phyloP scores from a whole-genome alignment of 1,284 basidiomycete species.

The Leccinum fuscescens region DNA sequence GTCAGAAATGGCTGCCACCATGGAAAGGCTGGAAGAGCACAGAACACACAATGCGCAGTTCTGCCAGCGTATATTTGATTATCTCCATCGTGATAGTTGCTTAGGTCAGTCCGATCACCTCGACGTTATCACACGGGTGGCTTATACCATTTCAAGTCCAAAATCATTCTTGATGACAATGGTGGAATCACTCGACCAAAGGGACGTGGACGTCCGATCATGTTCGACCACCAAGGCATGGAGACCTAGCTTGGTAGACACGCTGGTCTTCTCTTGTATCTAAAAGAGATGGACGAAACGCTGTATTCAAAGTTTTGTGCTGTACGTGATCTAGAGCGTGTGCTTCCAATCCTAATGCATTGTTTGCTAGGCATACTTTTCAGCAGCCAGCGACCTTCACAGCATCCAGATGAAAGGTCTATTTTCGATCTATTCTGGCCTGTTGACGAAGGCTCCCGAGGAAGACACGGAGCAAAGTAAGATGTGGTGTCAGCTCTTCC shows the following conservation, averaged over 20 bases:
- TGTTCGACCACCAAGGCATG: conserved; percentile 68
- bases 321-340: conserved; percentile 47
- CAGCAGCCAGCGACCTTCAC: conserved; percentile 31
- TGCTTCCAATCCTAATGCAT: conserved; percentile 3
- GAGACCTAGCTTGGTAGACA: conserved; percentile 86
- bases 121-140: background rate
- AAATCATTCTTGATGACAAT: conserved; percentile 62
- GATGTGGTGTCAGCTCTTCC: conserved; percentile 15
- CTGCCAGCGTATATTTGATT: conserved; percentile 88
- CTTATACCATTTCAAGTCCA: conserved; percentile 45
- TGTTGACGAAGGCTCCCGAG: conserved; percentile 56
- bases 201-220: conserved; percentile 44
- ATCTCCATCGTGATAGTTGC: conserved; percentile 90
- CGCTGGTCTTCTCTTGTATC: conserved; percentile 86
- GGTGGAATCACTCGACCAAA: conserved; percentile 50
- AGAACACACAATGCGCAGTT: conserved; percentile 85
- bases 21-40: conserved; percentile 90
- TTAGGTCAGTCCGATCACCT: conserved; percentile 49
- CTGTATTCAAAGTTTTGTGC: conserved; percentile 84
- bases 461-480: conserved; percentile 71
- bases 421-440: conserved; percentile 53
- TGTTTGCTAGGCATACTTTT: conserved; percentile 76
- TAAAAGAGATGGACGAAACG: conserved; percentile 92
- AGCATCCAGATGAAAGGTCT: conserved; percentile 75
- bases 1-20: conserved; percentile 89